Evolutionary conservation across 1,284 basidiomycete genomes (phyloP).

Genomic region (Papiliotrema nemorosa): DNA sequence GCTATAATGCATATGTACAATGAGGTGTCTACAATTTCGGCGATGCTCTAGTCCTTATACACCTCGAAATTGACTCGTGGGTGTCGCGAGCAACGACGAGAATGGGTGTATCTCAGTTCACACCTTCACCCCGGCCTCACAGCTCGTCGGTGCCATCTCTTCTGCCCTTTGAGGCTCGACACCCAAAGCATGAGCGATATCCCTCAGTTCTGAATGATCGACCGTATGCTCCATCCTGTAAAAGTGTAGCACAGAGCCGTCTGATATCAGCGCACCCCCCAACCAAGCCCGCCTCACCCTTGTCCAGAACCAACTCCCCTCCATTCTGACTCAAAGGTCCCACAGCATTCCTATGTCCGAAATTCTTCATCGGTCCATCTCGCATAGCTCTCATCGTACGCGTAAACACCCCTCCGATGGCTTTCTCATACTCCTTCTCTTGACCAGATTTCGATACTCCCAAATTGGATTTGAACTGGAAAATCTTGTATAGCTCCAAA

Average conservation of each 20-base stretch:
- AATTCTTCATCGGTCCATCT: constrained; percentile 13
- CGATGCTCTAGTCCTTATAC: no score
- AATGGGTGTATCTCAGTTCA: no score
- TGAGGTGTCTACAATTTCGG: no score
- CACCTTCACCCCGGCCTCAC: constrained; percentile 2
- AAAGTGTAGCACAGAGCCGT: constrained; percentile 17
- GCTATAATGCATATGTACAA: no score
- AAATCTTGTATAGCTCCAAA: constrained; percentile 17
- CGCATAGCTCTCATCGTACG: constrained; percentile 15
- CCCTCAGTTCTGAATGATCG: constrained; percentile 19
- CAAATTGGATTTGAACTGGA: constrained; percentile 18
- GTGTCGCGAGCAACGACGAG: no score
- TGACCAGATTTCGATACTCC: constrained; percentile 7
- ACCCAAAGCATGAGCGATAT: constrained; percentile 13
- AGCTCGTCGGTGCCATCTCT: background rate
- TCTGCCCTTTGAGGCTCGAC: constrained; percentile 1
- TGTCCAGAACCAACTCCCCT: constrained; percentile 28
- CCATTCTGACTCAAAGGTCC: constrained; percentile 31
- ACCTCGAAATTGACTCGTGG: no score
- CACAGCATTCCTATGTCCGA: constrained; percentile 9
- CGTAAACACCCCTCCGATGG: constrained; percentile 11
- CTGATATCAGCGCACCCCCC: constrained; percentile 9
- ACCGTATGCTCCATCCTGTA: constrained; percentile 19
- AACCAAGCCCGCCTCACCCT: constrained; percentile 14
- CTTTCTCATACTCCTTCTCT: constrained; percentile 21